phyloP scores from a whole-genome alignment of 2,329 filamentous ascomycete species.

The Metarhizium album region DNA sequence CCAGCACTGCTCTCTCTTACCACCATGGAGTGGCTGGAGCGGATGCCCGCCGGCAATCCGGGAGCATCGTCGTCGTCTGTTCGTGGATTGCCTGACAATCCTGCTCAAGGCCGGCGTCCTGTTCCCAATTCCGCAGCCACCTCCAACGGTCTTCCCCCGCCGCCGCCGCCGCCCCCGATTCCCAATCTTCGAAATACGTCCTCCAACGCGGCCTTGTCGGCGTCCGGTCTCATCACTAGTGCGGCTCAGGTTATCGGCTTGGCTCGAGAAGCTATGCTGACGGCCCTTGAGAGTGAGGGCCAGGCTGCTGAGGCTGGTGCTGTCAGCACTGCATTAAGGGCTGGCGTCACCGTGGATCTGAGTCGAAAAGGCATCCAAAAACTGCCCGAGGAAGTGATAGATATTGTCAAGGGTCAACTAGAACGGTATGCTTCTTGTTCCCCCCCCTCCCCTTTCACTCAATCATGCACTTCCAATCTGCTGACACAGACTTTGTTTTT shows the following conservation, averaged over 20 bases:
- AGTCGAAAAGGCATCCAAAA: conserved; percentile 64
- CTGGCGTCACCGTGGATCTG: conserved; percentile 68
- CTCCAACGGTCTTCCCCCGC: conserved; percentile 27
- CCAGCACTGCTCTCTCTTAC: conserved; percentile 10
- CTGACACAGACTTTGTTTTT: background rate
- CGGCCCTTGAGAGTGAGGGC: conserved; percentile 54
- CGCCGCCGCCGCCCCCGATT: conserved; percentile 34
- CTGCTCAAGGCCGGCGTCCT: conserved; percentile 26
- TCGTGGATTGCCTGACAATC: conserved; percentile 30
- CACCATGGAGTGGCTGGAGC: conserved; percentile 25
- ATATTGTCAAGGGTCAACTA: conserved; percentile 63
- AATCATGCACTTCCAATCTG: background rate
- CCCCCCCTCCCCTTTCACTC: background rate
- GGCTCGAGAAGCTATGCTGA: conserved; percentile 56
- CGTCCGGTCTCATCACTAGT: conserved; percentile 43
- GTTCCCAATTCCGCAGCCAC: conserved; percentile 27
- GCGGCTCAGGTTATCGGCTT: conserved; percentile 51
- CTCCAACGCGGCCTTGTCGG: conserved; percentile 36
- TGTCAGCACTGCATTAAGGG: conserved; percentile 49
- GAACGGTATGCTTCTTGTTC: conserved; percentile 46
- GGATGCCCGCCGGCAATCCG: conserved; percentile 16
- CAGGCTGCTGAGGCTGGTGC: conserved; percentile 51
- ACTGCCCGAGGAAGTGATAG: conserved; percentile 62
- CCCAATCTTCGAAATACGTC: conserved; percentile 36
- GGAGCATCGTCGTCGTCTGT: conserved; percentile 15